phyloP scores from a whole-genome alignment of 805 yeast species.

The Wickerhamomyces alni region DNA sequence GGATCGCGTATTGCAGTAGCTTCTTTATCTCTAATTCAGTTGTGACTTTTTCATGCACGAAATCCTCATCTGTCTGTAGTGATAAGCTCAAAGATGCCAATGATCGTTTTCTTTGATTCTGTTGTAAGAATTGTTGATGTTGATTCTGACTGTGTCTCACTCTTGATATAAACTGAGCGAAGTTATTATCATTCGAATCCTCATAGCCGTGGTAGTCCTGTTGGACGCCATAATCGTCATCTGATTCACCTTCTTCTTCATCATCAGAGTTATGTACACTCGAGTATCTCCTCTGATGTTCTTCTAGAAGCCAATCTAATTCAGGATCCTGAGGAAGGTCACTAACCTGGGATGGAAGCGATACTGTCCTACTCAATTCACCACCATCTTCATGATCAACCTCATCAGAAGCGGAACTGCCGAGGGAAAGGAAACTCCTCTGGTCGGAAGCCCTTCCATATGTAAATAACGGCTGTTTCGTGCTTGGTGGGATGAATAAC shows the following conservation, averaged over 20 bases:
- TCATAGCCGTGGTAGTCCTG: constrained; percentile 21
- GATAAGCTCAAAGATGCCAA: constrained; percentile 16
- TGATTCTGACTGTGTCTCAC: constrained; percentile 16
- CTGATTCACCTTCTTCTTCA: constrained; percentile 14
- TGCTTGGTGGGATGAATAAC: constrained; percentile 34
- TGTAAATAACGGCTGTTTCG: constrained; percentile 33
- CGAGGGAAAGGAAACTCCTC: constrained; percentile 34
- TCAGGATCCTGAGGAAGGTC: constrained; percentile 28
- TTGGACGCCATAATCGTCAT: constrained; percentile 1
- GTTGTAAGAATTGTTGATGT: neutral
- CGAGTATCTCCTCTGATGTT: constrained; percentile 34
- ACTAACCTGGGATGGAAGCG: constrained; percentile 35
- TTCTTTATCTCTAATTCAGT: constrained; percentile 29
- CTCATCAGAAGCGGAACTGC: constrained; percentile 22
- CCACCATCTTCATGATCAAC: constrained; percentile 28
- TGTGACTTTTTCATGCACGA: constrained; percentile 29
- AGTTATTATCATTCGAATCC: constrained; percentile 16
- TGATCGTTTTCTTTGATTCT: constrained; percentile 13
- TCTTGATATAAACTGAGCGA: constrained; percentile 17
- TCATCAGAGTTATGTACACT: constrained; percentile 18
- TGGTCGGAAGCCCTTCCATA: constrained; percentile 27
- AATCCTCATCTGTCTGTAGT: constrained; percentile 21
- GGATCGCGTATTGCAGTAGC: constrained; percentile 41
- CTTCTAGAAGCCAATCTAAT: constrained; percentile 33
- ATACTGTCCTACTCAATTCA: constrained; percentile 33